Percentiles rank a stretch among this genome's conserved stretches.
These are phyloP conservation scores for Mycena haematopus DNA, from an alignment of 768 basidiomycete genomes.

Conservation along the genomic window DNA sequence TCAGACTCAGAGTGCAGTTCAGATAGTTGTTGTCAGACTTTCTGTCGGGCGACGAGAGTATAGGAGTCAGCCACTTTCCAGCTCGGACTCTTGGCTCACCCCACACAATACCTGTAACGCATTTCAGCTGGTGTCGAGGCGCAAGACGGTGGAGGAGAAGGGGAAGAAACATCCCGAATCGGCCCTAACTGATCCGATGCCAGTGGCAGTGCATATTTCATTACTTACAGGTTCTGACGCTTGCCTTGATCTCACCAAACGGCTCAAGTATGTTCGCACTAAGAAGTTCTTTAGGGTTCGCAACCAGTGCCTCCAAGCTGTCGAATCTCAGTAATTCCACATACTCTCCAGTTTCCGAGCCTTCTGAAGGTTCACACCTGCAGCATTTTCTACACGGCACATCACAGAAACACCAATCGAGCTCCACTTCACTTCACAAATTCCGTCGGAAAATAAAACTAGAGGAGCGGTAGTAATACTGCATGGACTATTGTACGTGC, in stretches of 20 bases:
- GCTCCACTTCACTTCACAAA: conserved; percentile 20
- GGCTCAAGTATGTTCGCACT: not conserved
- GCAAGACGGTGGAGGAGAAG: no score
- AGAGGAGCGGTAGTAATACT: conserved; percentile 60
- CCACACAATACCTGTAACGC: no score
- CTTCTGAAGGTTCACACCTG: not conserved
- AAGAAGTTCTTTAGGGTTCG: not conserved
- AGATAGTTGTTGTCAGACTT: no score
- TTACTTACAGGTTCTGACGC: no score
- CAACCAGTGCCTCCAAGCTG: not conserved
- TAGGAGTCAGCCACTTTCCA: no score
- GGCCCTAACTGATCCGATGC: no score
- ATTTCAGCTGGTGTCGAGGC: no score
- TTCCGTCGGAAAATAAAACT: conserved; percentile 33
- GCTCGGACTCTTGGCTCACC: no score
- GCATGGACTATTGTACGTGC: conserved; percentile 67
- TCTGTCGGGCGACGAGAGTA: no score
- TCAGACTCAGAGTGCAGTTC: no score
- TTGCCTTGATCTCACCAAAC: not conserved
- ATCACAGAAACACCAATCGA: conserved; percentile 17
- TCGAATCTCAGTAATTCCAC: not conserved
- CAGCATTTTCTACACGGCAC: not conserved
- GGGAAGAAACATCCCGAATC: no score
- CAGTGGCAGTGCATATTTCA: no score
- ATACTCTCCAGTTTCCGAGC: not conserved